Percentiles rank a stretch among this genome's conserved stretches.
These are phyloP conservation scores for Barbatosphaeria neglecta DNA, from an alignment of 495 filamentous ascomycete species.

Conservation along the genomic window DNA sequence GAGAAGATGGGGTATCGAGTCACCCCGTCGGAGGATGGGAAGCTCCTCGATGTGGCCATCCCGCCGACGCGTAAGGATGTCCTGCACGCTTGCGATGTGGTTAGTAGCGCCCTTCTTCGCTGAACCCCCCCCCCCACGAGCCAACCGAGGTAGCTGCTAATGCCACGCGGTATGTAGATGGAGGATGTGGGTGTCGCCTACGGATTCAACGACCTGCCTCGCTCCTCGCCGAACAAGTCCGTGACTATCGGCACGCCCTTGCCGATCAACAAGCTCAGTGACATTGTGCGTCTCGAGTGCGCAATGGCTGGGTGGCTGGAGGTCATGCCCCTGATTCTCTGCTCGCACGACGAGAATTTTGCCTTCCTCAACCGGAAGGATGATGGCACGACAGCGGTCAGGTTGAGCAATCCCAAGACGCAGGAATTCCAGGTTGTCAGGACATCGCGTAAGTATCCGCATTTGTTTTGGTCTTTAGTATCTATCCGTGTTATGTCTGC, in stretches of 20 bases:
- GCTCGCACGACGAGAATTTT: conserved; percentile 98
- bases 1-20: conserved; percentile 78
- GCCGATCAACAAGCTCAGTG: conserved; percentile 82
- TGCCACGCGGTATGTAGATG: conserved; percentile 40
- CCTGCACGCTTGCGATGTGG: conserved; percentile 86
- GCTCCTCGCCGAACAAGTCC: conserved; percentile 68
- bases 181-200: conserved; percentile 93
- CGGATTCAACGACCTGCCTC: conserved; percentile 89
- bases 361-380: conserved; percentile 87
- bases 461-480: neutral
- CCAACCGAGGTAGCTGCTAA: neutral
- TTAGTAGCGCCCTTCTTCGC: conserved; percentile 2
- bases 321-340: conserved; percentile 92
- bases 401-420: conserved; percentile 91
- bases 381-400: conserved; percentile 74
- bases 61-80: conserved; percentile 89
- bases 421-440: conserved; percentile 93
- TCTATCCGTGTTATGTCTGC: too few relatives aligned
- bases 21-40: conserved; percentile 53
- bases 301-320: conserved; percentile 95
- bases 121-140: too few relatives aligned
- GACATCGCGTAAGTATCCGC: conserved; percentile 42
- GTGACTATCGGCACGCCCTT: conserved; percentile 80
- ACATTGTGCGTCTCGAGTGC: conserved; percentile 82
- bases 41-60: conserved; percentile 66